phyloP scores from a whole-genome alignment of 331 rosid genomes.

The Pyrus hybrid region DNA sequence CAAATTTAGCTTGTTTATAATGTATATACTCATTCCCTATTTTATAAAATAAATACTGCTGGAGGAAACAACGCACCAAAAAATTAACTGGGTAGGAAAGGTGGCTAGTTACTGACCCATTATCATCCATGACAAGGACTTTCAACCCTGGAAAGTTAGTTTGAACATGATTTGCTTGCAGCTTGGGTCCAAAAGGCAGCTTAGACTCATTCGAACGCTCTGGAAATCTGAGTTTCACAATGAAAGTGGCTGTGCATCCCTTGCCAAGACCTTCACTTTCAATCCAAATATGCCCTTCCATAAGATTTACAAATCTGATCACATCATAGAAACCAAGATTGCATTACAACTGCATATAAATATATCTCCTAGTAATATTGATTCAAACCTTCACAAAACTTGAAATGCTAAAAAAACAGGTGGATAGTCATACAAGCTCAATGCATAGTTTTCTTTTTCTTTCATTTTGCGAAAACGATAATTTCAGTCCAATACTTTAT shows the following conservation, averaged over 20 bases:
- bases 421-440: neutral
- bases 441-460: neutral
- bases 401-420: neutral
- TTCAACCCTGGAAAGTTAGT: constrained; percentile 64
- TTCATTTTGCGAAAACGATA: neutral
- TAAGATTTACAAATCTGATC: constrained; percentile 90
- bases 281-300: constrained; percentile 95
- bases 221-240: constrained; percentile 78
- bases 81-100: neutral
- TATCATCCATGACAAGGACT: constrained; percentile 84
- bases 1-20: too few species aligned
- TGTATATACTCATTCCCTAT: neutral
- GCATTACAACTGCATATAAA: neutral
- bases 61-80: neutral
- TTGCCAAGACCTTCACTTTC: constrained; percentile 94
- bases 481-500: neutral
- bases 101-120: constrained; percentile 62
- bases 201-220: constrained; percentile 64
- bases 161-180: constrained; percentile 44
- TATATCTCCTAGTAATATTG: neutral
- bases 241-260: constrained; percentile 74
- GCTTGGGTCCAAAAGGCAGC: constrained; percentile 38
- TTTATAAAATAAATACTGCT: neutral
- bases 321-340: constrained; percentile 13
- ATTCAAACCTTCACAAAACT: neutral